Percentiles rank a stretch among this genome's conserved stretches.
These are phyloP conservation scores for Phlebiopsis flavidoalba DNA, from an alignment of 768 basidiomycete genomes.

Conservation along the genomic window DNA sequence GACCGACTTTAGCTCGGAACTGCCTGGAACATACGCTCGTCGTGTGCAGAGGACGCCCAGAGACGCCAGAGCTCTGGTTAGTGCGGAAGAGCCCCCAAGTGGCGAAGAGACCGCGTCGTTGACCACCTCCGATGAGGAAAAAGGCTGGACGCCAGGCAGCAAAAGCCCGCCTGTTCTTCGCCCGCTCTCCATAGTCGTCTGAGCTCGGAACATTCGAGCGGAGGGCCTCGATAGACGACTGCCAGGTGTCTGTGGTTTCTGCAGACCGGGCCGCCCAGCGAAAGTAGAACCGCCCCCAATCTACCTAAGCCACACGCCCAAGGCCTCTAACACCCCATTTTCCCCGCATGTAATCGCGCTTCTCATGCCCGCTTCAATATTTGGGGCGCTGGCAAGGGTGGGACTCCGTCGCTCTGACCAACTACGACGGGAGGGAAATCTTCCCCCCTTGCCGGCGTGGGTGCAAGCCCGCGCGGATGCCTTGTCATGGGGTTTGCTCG, in stretches of 20 bases:
- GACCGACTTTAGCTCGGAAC: neutral
- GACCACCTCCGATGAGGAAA: neutral
- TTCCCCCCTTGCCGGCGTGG: constrained; percentile 80
- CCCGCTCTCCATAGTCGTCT: constrained; percentile 22
- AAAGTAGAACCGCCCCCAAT: constrained; percentile 25
- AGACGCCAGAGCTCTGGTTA: neutral
- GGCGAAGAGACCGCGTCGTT: neutral
- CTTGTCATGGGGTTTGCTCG: constrained; percentile 82
- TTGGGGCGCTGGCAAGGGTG: constrained; percentile 80
- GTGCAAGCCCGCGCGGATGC: constrained; percentile 85
- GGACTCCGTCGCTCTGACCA: constrained; percentile 71
- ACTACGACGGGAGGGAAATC: constrained; percentile 69
- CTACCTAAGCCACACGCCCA: constrained; percentile 29
- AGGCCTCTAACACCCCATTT: constrained; percentile 46
- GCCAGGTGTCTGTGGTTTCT: constrained; percentile 35
- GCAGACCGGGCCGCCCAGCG: constrained; percentile 37
- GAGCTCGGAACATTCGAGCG: constrained; percentile 30
- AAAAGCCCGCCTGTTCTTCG: neutral
- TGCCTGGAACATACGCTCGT: neutral
- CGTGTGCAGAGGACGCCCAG: too few relatives aligned
- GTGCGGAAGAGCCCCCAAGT: neutral
- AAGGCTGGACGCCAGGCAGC: neutral
- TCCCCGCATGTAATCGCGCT: constrained; percentile 63
- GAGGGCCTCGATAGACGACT: constrained; percentile 26
- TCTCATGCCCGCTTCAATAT: constrained; percentile 75